These are phyloP conservation scores for Pueraria montana DNA, from an alignment of 306 rosid species.

Conservation along the genomic window DNA sequence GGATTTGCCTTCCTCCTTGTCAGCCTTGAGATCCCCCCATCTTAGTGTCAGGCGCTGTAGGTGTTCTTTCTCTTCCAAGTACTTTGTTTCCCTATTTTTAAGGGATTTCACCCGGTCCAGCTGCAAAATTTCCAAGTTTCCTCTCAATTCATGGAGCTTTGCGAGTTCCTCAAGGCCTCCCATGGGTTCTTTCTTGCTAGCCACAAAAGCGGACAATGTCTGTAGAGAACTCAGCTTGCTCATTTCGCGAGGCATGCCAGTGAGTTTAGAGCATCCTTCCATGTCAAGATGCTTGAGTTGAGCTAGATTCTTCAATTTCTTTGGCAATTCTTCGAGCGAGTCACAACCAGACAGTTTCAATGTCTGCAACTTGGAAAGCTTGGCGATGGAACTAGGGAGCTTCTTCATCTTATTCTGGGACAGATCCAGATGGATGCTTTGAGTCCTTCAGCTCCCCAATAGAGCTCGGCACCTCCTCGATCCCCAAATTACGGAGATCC, in stretches of 20 bases:
- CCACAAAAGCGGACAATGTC: conserved; percentile 28
- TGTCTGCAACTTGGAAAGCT: conserved; percentile 8
- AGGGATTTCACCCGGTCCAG: not conserved
- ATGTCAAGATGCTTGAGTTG: conserved; percentile 42
- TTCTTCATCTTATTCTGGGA: not conserved
- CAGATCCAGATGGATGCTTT: conserved; percentile 25
- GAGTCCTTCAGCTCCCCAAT: not conserved
- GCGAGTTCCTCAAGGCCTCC: not conserved
- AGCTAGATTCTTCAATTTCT: not conserved
- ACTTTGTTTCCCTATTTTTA: too few species aligned
- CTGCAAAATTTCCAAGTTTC: not conserved
- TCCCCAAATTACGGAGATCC: conserved; percentile 26
- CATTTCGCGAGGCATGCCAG: conserved; percentile 27
- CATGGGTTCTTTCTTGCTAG: not conserved
- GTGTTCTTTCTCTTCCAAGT: not conserved
- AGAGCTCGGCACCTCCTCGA: not conserved
- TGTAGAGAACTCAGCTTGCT: not conserved
- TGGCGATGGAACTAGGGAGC: conserved; percentile 31
- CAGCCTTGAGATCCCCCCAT: conserved; percentile 26
- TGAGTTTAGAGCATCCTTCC: conserved; percentile 8
- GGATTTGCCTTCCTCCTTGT: too few species aligned
- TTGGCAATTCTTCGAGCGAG: not conserved
- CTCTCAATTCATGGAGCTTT: not conserved
- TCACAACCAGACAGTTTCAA: not conserved
- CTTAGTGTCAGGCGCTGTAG: not conserved